phyloP scores from a whole-genome alignment of 1,284 basidiomycete genomes.

The Neolentinus lepideus region DNA sequence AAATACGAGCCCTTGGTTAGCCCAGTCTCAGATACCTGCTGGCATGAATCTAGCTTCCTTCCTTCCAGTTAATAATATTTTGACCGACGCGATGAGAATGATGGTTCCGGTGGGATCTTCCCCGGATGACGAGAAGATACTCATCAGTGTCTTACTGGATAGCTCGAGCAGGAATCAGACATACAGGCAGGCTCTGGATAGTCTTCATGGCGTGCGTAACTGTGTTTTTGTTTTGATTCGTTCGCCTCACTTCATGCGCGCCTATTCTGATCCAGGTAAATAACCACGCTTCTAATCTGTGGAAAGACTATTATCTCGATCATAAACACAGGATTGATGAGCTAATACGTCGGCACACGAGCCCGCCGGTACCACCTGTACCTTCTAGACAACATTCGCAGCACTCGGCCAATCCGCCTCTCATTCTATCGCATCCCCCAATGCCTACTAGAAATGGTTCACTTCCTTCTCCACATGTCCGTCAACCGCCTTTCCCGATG shows the following conservation, averaged over 20 bases:
- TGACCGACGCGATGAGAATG: conserved; percentile 43
- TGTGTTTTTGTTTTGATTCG: background rate
- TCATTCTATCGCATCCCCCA: background rate
- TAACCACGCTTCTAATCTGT: conserved; percentile 25
- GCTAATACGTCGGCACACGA: conserved; percentile 24
- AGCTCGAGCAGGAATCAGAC: conserved; percentile 26
- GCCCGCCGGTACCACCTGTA: conserved; percentile 6
- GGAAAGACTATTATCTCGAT: conserved; percentile 72
- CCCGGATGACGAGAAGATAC: conserved; percentile 42
- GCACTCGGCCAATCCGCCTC: background rate
- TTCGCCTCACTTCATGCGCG: background rate
- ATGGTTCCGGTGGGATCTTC: conserved; percentile 45
- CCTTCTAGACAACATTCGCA: background rate
- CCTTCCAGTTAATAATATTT: background rate
- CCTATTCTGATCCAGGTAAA: background rate
- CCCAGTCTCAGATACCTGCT: background rate
- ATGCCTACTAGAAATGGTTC: background rate
- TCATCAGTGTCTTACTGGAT: conserved; percentile 36
- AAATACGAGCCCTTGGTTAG: background rate
- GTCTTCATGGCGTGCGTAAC: conserved; percentile 31
- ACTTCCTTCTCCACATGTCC: background rate
- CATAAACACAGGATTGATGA: conserved; percentile 50
- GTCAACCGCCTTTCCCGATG: background rate
- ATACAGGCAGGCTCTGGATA: conserved; percentile 34
- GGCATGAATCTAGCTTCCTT: background rate